Conservation (phyloP, 2,329 filamentous ascomycete genomes). For the Paecilomyces fulvus region DNA sequence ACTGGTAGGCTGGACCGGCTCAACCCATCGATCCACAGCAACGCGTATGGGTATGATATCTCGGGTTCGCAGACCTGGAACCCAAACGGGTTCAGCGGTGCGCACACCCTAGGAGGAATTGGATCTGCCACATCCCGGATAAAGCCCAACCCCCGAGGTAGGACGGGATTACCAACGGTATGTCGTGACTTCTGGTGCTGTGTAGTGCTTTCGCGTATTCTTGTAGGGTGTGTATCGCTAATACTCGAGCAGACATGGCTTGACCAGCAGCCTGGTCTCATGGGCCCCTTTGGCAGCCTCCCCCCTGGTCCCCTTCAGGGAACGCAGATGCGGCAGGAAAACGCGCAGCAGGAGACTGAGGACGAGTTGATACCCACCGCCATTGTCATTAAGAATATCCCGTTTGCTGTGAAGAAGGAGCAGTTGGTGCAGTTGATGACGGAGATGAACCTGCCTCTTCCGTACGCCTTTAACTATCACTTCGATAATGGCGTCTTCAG, state of each 20-base stretch:
- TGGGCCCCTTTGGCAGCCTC: constrained; percentile 38
- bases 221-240: constrained; percentile 3
- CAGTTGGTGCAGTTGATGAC: constrained; percentile 90
- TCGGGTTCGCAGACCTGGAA: constrained; percentile 69
- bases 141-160: constrained; percentile 48
- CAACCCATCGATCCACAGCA: constrained; percentile 49
- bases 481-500: constrained; percentile 97
- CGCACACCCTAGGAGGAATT: constrained; percentile 55
- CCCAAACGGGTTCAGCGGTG: constrained; percentile 61
- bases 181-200: constrained; percentile 27
- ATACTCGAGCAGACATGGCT: constrained; percentile 49
- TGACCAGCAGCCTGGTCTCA: constrained; percentile 46
- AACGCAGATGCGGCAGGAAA: constrained; percentile 34
- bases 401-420: constrained; percentile 96
- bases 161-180: constrained; percentile 64
- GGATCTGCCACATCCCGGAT: constrained; percentile 49
- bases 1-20: constrained; percentile 48
- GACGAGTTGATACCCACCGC: constrained; percentile 96
- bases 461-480: constrained; percentile 99
- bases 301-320: constrained; percentile 35
- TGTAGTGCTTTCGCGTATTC: not conserved
- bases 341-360: constrained; percentile 33
- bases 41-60: constrained; percentile 61
- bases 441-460: constrained; percentile 82
- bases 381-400: constrained; percentile 99